Conservation (phyloP, 805 yeast species). For the Sugiyamaella valdiviana region DNA sequence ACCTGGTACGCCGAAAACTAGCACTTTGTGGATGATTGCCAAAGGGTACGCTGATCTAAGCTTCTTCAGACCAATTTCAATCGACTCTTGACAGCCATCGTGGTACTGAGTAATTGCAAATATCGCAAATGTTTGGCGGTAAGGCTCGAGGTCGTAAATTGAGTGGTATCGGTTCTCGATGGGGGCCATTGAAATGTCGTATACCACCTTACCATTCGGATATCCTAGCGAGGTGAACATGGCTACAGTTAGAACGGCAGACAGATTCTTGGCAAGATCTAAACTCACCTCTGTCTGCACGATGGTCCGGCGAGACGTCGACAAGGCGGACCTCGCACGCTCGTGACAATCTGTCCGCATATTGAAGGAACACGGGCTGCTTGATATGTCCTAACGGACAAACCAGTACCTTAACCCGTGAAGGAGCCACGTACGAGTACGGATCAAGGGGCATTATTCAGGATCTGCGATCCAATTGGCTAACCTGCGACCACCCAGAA, state of each 20-base stretch:
- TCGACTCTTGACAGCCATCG: conserved; percentile 17
- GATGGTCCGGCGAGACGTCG: conserved; percentile 64
- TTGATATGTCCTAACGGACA: conserved; percentile 58
- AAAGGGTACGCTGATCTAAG: conserved; percentile 45
- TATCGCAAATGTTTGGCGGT: conserved; percentile 57
- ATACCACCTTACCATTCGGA: conserved; percentile 70
- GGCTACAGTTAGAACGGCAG: conserved; percentile 18
- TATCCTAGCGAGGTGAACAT: conserved; percentile 78
- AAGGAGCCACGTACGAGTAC: conserved; percentile 50
- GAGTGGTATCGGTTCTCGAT: conserved; percentile 50
- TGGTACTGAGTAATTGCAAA: conserved; percentile 40
- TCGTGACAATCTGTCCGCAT: conserved; percentile 40
- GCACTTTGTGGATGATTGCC: conserved; percentile 29
- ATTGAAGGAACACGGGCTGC: conserved; percentile 38
- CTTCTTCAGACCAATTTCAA: conserved; percentile 29
- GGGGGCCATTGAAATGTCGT: conserved; percentile 43
- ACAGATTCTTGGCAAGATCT: background rate
- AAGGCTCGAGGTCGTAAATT: conserved; percentile 86
- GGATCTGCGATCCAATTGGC: too few relatives aligned
- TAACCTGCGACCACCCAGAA: too few relatives aligned
- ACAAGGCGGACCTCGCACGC: conserved; percentile 62
- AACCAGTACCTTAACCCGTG: conserved; percentile 57
- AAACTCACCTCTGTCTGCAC: conserved; percentile 33
- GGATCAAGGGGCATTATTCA: conserved; percentile 26
- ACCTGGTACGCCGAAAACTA: conserved; percentile 40